A percentile compares a stretch with the other conserved stretches of the same genome.
Evolutionary conservation across 495 filamentous ascomycete species (phyloP).

Genomic region (Aspergillus biplanus): DNA sequence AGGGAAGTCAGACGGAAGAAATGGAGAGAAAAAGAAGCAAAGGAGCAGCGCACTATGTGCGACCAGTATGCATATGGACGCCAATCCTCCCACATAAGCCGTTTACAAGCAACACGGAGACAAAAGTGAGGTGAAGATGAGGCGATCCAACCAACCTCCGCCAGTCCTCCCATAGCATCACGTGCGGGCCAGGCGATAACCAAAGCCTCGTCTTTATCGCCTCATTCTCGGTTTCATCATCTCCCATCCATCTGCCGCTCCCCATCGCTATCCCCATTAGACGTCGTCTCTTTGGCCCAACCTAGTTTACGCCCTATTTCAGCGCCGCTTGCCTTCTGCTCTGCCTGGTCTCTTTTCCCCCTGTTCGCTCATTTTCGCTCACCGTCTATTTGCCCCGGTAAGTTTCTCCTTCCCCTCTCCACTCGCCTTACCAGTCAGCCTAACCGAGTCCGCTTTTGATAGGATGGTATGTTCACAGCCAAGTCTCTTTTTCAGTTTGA

Average conservation of each 20-base stretch:
- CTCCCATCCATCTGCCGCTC: neutral
- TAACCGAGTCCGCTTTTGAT: slow-evolving; percentile 7
- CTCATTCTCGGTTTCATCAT: slow-evolving; percentile 7
- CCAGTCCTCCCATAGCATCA: slow-evolving; percentile 6
- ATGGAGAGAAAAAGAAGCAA: neutral
- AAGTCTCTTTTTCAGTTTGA: neutral
- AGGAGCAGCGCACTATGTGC: slow-evolving; percentile 7
- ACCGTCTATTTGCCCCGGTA: slow-evolving; percentile 19
- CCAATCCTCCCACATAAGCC: neutral
- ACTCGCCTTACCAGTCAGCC: slow-evolving; percentile 1
- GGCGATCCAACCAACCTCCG: neutral
- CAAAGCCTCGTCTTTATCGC: neutral
- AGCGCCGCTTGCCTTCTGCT: neutral
- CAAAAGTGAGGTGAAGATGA: slow-evolving; percentile 3
- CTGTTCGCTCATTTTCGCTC: neutral
- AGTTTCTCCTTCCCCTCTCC: slow-evolving; percentile 17
- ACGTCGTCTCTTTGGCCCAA: slow-evolving; percentile 3
- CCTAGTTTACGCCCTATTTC: neutral
- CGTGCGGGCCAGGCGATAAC: slow-evolving; percentile 18
- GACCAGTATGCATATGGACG: slow-evolving; percentile 16
- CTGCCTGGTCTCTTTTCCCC: neutral
- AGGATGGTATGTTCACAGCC: slow-evolving; percentile 28
- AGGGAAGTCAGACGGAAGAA: slow-evolving; percentile 7
- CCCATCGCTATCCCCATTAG: neutral
- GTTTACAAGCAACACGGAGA: slow-evolving; percentile 5